Evolutionary conservation across 1,284 basidiomycete species (phyloP).

Genomic region (Irpex sp.): DNA sequence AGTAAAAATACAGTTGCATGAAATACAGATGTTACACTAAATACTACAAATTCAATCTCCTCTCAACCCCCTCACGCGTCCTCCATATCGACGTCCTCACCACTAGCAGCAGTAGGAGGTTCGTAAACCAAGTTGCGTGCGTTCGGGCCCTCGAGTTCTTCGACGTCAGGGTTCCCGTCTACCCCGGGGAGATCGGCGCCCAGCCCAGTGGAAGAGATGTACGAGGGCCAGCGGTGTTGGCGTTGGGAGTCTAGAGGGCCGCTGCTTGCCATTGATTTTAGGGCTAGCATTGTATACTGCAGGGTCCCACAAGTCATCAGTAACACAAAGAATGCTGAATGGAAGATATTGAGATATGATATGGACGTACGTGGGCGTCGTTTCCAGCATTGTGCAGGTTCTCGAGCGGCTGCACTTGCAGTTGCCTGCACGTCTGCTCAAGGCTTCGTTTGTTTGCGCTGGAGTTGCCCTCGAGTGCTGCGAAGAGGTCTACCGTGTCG

Average conservation of each 20-base stretch:
- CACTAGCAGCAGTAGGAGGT: neutral
- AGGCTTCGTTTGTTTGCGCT: slow-evolving; percentile 50
- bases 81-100: neutral
- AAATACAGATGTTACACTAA: neutral
- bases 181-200: neutral
- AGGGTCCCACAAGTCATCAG: too few relatives aligned
- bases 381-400: slow-evolving; percentile 83
- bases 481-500: slow-evolving; percentile 73
- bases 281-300: slow-evolving; percentile 41
- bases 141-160: neutral
- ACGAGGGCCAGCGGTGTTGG: slow-evolving; percentile 71
- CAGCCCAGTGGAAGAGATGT: neutral
- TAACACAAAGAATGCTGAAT: slow-evolving; percentile 1
- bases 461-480: slow-evolving; percentile 60
- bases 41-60: neutral
- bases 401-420: slow-evolving; percentile 45
- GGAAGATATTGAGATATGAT: neutral
- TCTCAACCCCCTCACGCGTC: too few relatives aligned
- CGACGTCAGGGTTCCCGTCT: neutral
- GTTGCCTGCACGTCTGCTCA: slow-evolving; percentile 53
- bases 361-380: slow-evolving; percentile 65
- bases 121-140: neutral
- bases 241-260: slow-evolving; percentile 68
- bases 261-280: slow-evolving; percentile 66
- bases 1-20: too few relatives aligned